Percentiles rank a stretch among this genome's conserved stretches.
Evolutionary conservation across 2,329 filamentous ascomycete species (phyloP).

Genomic region (Hypoxylon sp.): DNA sequence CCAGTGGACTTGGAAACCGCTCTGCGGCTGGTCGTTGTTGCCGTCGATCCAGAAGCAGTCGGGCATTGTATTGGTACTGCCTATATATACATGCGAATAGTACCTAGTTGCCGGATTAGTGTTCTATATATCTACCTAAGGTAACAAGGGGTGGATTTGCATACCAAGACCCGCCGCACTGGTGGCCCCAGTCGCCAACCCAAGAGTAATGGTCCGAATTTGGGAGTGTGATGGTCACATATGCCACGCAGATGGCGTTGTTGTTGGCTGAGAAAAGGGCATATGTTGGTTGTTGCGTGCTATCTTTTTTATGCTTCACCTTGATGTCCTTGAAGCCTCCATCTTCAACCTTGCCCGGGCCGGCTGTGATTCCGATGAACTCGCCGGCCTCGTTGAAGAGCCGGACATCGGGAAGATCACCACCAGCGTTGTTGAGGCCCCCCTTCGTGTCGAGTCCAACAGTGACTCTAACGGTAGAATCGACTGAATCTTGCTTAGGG

Average conservation of each 20-base stretch:
- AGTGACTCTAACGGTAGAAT: constrained; percentile 42
- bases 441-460: constrained; percentile 45
- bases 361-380: constrained; percentile 45
- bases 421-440: constrained; percentile 46
- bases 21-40: constrained; percentile 49
- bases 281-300: constrained; percentile 46
- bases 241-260: constrained; percentile 50
- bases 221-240: constrained; percentile 41
- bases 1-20: constrained; percentile 54
- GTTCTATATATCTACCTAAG: background rate
- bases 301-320: constrained; percentile 34
- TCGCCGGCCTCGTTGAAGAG: constrained; percentile 50
- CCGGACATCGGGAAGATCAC: constrained; percentile 50
- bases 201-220: constrained; percentile 45
- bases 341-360: constrained; percentile 43
- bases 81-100: constrained; percentile 47
- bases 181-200: constrained; percentile 49
- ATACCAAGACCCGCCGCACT: constrained; percentile 47
- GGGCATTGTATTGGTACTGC: constrained; percentile 28
- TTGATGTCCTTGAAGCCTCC: constrained; percentile 45
- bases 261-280: constrained; percentile 51
- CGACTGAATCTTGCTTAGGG: constrained; percentile 26
- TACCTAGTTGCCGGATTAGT: constrained; percentile 31
- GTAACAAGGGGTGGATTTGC: background rate
- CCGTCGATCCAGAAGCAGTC: constrained; percentile 50